These are phyloP conservation scores for Trifolium repens DNA, from an alignment of 306 rosid genomes.

Conservation along the genomic window DNA sequence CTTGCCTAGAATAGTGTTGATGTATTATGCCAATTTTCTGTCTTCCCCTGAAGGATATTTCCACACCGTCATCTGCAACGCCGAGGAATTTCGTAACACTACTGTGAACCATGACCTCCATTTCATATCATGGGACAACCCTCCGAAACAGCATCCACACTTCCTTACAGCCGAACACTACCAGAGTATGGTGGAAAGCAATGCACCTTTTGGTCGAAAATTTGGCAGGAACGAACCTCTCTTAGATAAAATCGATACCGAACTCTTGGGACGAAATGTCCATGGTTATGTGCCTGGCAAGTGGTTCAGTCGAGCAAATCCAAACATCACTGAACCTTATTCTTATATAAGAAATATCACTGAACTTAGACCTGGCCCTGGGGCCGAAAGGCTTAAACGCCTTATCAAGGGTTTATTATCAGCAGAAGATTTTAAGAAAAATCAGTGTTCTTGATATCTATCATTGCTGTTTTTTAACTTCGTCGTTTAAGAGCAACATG, in stretches of 20 bases:
- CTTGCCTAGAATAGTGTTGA: constrained; percentile 59
- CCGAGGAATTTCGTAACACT: constrained; percentile 59
- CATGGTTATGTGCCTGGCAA: constrained; percentile 52
- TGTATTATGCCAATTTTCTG: constrained; percentile 61
- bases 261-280: constrained; percentile 49
- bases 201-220: constrained; percentile 58
- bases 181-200: constrained; percentile 52
- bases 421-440: constrained; percentile 46
- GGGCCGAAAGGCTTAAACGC: constrained; percentile 52
- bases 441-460: constrained; percentile 51
- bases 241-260: constrained; percentile 54
- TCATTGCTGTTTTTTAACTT: constrained; percentile 26
- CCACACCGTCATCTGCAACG: constrained; percentile 64
- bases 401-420: constrained; percentile 54
- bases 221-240: constrained; percentile 52
- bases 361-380: constrained; percentile 54
- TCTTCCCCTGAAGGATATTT: constrained; percentile 67
- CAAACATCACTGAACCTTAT: constrained; percentile 37
- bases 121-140: constrained; percentile 64
- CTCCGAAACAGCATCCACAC: constrained; percentile 62
- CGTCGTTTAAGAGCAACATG: constrained; percentile 37
- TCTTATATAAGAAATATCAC: constrained; percentile 47
- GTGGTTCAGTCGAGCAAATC: constrained; percentile 45
- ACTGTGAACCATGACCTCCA: constrained; percentile 63
- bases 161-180: constrained; percentile 49